Percentiles rank a stretch among this genome's conserved stretches.
These are phyloP conservation scores for Saturnispora galanensis DNA, from an alignment of 805 yeast species.

Conservation along the genomic window DNA sequence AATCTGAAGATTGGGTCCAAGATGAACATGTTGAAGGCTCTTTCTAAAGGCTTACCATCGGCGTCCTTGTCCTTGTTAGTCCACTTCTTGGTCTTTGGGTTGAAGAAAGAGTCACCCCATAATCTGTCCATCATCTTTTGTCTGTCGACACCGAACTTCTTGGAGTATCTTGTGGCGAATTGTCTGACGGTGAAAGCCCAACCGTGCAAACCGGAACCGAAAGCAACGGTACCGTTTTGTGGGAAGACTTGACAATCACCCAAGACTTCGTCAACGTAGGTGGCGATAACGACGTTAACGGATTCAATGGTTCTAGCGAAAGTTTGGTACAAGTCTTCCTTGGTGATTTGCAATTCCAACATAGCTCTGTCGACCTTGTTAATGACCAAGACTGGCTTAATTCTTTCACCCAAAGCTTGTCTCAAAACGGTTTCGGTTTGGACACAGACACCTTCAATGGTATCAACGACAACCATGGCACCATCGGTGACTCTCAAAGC, in stretches of 20 bases:
- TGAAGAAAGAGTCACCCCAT: conserved; percentile 99
- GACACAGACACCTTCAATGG: conserved; percentile 99
- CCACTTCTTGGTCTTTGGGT: conserved; percentile 99
- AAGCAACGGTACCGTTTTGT: conserved; percentile 97
- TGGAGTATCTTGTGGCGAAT: conserved; percentile 95
- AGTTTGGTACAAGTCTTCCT: conserved; percentile 98
- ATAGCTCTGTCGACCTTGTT: conserved; percentile 99
- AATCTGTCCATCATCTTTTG: conserved; percentile 97
- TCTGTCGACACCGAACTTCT: conserved; percentile 99
- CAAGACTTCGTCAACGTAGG: conserved; percentile 79
- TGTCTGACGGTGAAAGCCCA: conserved; percentile 99
- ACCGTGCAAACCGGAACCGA: conserved; percentile 99
- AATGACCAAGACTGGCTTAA: conserved; percentile 96
- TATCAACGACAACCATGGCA: conserved; percentile 98
- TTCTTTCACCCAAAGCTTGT: conserved; percentile 98
- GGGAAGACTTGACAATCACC: conserved; percentile 99
- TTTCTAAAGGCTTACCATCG: conserved; percentile 89
- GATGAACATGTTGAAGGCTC: conserved; percentile 99
- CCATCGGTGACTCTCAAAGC: conserved; percentile 99
- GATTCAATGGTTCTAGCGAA: conserved; percentile 98
- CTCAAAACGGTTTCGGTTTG: conserved; percentile 99
- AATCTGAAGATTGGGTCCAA: conserved; percentile 98
- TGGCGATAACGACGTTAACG: conserved; percentile 95
- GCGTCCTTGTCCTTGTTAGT: conserved; percentile 93
- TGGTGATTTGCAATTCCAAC: conserved; percentile 96